Percentiles rank a stretch among this genome's conserved stretches.
phyloP scores from a whole-genome alignment of 331 rosid genomes.

The Ulmus americana region DNA sequence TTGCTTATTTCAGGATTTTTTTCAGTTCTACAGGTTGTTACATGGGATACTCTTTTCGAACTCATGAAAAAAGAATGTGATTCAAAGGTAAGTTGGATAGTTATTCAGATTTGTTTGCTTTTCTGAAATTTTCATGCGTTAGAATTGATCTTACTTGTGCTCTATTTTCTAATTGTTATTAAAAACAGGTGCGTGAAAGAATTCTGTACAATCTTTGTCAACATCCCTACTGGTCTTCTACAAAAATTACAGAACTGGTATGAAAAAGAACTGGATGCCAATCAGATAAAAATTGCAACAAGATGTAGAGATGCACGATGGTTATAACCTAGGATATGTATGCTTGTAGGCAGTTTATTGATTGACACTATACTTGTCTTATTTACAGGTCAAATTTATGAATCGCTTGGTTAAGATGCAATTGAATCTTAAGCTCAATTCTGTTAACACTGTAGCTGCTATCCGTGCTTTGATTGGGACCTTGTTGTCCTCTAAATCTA shows the following conservation, averaged over 20 bases:
- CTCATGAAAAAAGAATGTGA: constrained; percentile 62
- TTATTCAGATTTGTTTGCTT: constrained; percentile 11
- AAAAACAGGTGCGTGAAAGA: constrained; percentile 57
- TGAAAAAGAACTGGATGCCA: constrained; percentile 18
- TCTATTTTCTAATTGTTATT: constrained; percentile 5
- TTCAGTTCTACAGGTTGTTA: constrained; percentile 42
- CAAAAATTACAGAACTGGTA: constrained; percentile 65
- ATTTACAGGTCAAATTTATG: constrained; percentile 54
- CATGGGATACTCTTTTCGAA: constrained; percentile 66
- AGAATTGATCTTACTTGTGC: background rate
- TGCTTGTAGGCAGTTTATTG: background rate
- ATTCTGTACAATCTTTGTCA: constrained; percentile 58
- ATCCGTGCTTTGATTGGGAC: constrained; percentile 45
- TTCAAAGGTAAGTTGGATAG: constrained; percentile 45
- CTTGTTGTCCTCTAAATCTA: constrained; percentile 37
- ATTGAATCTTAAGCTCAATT: constrained; percentile 52
- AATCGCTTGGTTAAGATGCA: constrained; percentile 44
- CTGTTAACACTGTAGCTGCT: constrained; percentile 42
- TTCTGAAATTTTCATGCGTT: constrained; percentile 18
- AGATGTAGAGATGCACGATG: constrained; percentile 6
- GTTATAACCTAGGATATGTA: constrained; percentile 6
- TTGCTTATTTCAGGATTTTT: constrained; percentile 58
- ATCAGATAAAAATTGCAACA: background rate
- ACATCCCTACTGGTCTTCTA: constrained; percentile 59
- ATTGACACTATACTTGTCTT: constrained; percentile 8